A percentile compares a stretch with the other conserved stretches of the same genome.
Conservation (phyloP, 1,139 yeast species). For the Pichia sp. region DNA sequence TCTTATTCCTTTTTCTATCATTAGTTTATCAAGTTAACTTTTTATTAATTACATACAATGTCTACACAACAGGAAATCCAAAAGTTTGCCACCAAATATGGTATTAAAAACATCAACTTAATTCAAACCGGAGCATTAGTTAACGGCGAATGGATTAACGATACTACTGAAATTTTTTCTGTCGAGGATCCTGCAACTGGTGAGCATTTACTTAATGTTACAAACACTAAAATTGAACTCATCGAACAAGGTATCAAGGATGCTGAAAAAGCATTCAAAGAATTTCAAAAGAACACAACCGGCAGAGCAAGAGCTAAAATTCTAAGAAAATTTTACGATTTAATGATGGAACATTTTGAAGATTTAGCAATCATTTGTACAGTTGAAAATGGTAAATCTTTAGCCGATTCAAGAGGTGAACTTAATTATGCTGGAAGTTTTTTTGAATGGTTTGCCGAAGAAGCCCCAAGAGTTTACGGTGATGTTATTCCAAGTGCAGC, state of each 20-base stretch:
- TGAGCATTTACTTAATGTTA: conserved; percentile 49
- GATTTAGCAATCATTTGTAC: conserved; percentile 72
- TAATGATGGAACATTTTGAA: conserved; percentile 62
- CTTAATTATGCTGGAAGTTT: conserved; percentile 71
- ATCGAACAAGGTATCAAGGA: conserved; percentile 58
- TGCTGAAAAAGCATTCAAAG: conserved; percentile 56
- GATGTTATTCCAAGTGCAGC: conserved; percentile 63
- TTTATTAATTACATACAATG: conserved; percentile 13
- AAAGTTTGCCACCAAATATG: conserved; percentile 25
- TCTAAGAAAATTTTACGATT: conserved; percentile 57
- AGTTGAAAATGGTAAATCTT: conserved; percentile 82
- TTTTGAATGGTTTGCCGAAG: conserved; percentile 89
- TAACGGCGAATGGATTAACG: conserved; percentile 25
- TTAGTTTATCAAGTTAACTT: neutral
- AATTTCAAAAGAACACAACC: conserved; percentile 47
- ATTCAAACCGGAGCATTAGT: conserved; percentile 26
- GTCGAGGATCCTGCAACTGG: conserved; percentile 77
- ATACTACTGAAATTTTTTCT: conserved; percentile 42
- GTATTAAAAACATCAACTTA: conserved; percentile 24
- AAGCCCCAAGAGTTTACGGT: conserved; percentile 76
- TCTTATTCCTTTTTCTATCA: neutral
- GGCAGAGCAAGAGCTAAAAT: conserved; percentile 64
- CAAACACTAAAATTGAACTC: conserved; percentile 52
- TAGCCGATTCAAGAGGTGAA: conserved; percentile 74
- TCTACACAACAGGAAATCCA: conserved; percentile 21